These are phyloP conservation scores for Sporisorium sorghi DNA, from an alignment of 1,284 basidiomycete genomes.

Conservation along the genomic window DNA sequence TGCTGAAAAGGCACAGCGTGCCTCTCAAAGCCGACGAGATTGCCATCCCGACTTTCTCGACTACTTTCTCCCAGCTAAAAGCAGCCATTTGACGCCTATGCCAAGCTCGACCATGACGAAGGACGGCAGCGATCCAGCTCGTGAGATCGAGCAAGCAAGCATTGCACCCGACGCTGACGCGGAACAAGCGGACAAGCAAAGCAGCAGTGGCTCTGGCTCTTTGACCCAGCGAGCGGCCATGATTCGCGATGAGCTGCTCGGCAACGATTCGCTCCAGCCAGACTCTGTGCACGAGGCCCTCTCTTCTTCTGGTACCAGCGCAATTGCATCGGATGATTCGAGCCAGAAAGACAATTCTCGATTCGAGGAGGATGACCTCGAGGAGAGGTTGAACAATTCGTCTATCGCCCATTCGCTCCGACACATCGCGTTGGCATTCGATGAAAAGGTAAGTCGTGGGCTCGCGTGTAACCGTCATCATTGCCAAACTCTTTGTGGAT, in stretches of 20 bases:
- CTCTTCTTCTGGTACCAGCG: constrained; percentile 14
- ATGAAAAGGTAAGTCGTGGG: constrained; percentile 32
- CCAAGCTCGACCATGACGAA: neutral
- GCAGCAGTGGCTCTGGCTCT: constrained; percentile 26
- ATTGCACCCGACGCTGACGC: neutral
- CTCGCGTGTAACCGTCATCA: neutral
- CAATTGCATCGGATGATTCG: neutral
- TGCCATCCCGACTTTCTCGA: no score
- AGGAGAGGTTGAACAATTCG: constrained; percentile 21
- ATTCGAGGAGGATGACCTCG: constrained; percentile 2
- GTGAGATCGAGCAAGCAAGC: neutral
- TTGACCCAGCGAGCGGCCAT: constrained; percentile 29
- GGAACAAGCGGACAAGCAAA: neutral
- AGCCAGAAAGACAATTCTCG: neutral
- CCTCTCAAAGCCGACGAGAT: no score
- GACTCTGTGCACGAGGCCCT: constrained; percentile 12
- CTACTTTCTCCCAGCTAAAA: no score
- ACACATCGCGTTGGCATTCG: constrained; percentile 39
- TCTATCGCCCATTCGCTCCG: constrained; percentile 33
- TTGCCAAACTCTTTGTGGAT: no score
- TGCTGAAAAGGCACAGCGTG: no score
- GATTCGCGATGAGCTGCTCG: constrained; percentile 36
- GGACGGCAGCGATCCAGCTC: neutral
- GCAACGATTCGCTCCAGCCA: constrained; percentile 14
- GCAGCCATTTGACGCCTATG: neutral